A percentile compares a stretch with the other conserved stretches of the same genome.
phyloP scores from a whole-genome alignment of 768 basidiomycete species.

The Lentinula guzmanii region DNA sequence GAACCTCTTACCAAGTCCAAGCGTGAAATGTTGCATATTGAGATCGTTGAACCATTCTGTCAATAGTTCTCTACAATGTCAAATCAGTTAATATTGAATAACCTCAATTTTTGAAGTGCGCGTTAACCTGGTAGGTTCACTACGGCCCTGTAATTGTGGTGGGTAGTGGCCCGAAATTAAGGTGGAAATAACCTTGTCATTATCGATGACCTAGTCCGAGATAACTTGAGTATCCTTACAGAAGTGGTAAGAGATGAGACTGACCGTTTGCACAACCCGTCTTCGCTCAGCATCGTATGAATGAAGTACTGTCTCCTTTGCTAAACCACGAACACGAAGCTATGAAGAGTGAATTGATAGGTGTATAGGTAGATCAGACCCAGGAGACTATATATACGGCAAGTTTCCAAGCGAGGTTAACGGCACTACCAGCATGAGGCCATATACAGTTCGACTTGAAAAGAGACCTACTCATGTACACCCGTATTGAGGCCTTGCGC shows the following conservation, averaged over 20 bases:
- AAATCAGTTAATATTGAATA: not conserved
- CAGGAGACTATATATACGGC: not conserved
- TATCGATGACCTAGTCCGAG: slow-evolving; percentile 7
- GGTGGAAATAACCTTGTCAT: slow-evolving; percentile 9
- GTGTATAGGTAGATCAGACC: not conserved
- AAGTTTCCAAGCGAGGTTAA: slow-evolving; percentile 12
- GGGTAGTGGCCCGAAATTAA: slow-evolving; percentile 10
- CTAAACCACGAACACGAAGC: slow-evolving; percentile 4
- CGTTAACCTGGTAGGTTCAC: slow-evolving; percentile 3
- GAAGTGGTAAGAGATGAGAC: not conserved
- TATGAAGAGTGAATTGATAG: not conserved
- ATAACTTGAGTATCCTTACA: not conserved
- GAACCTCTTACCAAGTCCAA: slow-evolving; percentile 6
- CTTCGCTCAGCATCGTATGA: slow-evolving; percentile 8
- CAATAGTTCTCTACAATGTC: slow-evolving; percentile 2
- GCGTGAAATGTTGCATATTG: slow-evolving; percentile 11
- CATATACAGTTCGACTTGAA: not conserved
- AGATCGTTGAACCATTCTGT: slow-evolving; percentile 10
- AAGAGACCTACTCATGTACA: slow-evolving; percentile 7
- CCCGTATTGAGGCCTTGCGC: slow-evolving; percentile 12
- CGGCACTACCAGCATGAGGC: not conserved
- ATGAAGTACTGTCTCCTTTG: slow-evolving; percentile 3
- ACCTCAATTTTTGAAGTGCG: not conserved
- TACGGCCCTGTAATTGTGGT: slow-evolving; percentile 5
- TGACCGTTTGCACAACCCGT: slow-evolving; percentile 6